These are phyloP conservation scores for Barnettozyma hawaiiensis DNA, from an alignment of 1,139 yeast genomes.

Conservation along the genomic window DNA sequence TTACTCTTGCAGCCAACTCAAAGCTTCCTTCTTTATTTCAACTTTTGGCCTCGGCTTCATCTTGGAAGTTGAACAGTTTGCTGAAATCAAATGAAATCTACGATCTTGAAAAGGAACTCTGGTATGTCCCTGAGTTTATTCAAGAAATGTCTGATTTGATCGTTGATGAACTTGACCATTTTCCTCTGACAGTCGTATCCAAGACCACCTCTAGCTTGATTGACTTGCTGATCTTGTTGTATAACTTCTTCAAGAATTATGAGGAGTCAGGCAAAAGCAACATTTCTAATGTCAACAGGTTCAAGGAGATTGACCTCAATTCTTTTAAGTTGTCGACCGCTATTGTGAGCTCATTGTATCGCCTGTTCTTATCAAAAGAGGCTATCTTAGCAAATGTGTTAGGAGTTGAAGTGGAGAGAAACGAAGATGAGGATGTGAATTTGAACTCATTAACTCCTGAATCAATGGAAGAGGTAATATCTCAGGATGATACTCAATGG, in stretches of 20 bases:
- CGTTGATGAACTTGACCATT: background rate
- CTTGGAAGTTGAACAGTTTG: constrained; percentile 16
- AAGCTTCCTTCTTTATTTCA: constrained; percentile 12
- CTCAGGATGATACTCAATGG: constrained; percentile 26
- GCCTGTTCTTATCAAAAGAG: constrained; percentile 29
- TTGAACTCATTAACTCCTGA: constrained; percentile 35
- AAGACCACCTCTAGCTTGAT: constrained; percentile 3
- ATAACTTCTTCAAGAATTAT: constrained; percentile 18
- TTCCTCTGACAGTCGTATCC: constrained; percentile 1
- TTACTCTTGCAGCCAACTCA: constrained; percentile 1
- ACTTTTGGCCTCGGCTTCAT: constrained; percentile 15
- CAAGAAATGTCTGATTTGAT: constrained; percentile 14
- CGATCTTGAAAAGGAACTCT: constrained; percentile 19
- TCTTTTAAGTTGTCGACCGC: constrained; percentile 26
- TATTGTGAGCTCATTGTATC: constrained; percentile 17
- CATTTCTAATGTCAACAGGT: constrained; percentile 25
- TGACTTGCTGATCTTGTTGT: constrained; percentile 13
- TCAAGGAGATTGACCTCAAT: constrained; percentile 28
- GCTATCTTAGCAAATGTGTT: constrained; percentile 30
- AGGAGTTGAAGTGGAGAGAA: constrained; percentile 44
- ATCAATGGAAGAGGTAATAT: constrained; percentile 26
- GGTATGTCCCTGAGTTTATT: constrained; percentile 13
- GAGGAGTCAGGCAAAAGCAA: constrained; percentile 25
- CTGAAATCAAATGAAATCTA: constrained; percentile 15
- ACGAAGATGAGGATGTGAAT: constrained; percentile 54